These are phyloP conservation scores for Calophaca sinica DNA, from an alignment of 306 rosid species.

Conservation along the genomic window DNA sequence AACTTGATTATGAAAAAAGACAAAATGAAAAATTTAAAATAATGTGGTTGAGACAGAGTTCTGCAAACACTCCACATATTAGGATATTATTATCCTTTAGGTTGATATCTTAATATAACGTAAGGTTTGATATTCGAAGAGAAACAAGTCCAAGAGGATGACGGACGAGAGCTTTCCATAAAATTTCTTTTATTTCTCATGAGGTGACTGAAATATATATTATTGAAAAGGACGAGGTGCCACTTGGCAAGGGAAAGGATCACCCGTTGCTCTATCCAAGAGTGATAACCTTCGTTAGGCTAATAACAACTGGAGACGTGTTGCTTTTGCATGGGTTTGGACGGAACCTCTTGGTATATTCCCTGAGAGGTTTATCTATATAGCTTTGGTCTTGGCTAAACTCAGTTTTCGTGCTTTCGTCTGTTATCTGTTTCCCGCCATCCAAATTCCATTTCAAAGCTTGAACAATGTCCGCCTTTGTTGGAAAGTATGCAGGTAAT, in stretches of 20 bases:
- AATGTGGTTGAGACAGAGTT: constrained; percentile 49
- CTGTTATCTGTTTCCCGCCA: constrained; percentile 56
- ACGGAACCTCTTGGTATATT: constrained; percentile 56
- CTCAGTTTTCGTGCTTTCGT: constrained; percentile 54
- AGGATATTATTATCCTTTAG: constrained; percentile 36
- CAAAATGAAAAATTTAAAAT: background rate
- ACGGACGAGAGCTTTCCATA: constrained; percentile 53
- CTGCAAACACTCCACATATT: constrained; percentile 48
- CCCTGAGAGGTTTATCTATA: constrained; percentile 56
- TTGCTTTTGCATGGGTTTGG: constrained; percentile 39
- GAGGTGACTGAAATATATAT: constrained; percentile 37
- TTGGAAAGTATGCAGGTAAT: constrained; percentile 89
- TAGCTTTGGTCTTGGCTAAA: constrained; percentile 43
- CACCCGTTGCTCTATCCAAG: constrained; percentile 80
- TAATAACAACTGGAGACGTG: constrained; percentile 69
- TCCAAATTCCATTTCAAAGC: constrained; percentile 42
- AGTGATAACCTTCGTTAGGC: constrained; percentile 70
- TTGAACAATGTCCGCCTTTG: constrained; percentile 86
- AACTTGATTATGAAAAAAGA: constrained; percentile 10
- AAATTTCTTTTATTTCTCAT: constrained; percentile 19
- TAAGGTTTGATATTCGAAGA: constrained; percentile 18
- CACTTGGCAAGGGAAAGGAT: constrained; percentile 60
- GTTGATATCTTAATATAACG: background rate
- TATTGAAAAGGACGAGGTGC: constrained; percentile 52
- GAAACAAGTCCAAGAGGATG: constrained; percentile 43